Evolutionary conservation across 495 filamentous ascomycete species (phyloP).

Genomic region (Penicillium taxi): DNA sequence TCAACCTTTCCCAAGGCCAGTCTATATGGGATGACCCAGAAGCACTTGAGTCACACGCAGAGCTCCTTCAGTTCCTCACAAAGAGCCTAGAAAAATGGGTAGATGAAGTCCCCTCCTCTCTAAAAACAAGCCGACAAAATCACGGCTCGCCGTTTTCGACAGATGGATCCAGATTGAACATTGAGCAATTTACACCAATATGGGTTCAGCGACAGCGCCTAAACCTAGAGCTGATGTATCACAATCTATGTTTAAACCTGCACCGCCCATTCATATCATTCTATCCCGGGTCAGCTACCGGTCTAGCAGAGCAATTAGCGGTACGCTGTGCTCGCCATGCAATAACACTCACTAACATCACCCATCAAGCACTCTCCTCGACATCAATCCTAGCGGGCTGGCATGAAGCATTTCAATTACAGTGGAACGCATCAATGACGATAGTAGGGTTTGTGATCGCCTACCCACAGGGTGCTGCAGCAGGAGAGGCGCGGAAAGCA

Average conservation of each 20-base stretch:
- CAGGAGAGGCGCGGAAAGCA: conserved; percentile 25
- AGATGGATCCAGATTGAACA: conserved; percentile 24
- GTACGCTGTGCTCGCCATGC: conserved; percentile 38
- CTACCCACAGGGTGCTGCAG: conserved; percentile 23
- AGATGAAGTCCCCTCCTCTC: conserved; percentile 27
- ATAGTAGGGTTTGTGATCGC: conserved; percentile 43
- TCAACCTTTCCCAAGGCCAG: conserved; percentile 8
- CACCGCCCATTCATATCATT: conserved; percentile 44
- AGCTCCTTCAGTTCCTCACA: conserved; percentile 20
- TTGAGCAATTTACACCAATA: conserved; percentile 29
- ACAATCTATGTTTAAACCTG: conserved; percentile 35
- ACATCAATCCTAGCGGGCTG: conserved; percentile 41
- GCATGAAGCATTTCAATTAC: conserved; percentile 44
- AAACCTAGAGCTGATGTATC: conserved; percentile 44
- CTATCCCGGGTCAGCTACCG: conserved; percentile 7
- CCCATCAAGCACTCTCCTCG: conserved; percentile 38
- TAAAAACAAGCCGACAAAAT: conserved; percentile 30
- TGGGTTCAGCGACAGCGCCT: conserved; percentile 46
- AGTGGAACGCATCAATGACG: conserved; percentile 46
- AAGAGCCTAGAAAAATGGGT: conserved; percentile 20
- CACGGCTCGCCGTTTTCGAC: conserved; percentile 35
- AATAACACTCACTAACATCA: conserved; percentile 41
- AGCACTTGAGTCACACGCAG: conserved; percentile 15
- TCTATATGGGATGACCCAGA: conserved; percentile 10
- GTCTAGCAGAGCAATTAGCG: conserved; percentile 23